These are phyloP conservation scores for Coemansia sp. DNA, from an alignment of 192 early-diverging fungal genomes.

Conservation along the genomic window DNA sequence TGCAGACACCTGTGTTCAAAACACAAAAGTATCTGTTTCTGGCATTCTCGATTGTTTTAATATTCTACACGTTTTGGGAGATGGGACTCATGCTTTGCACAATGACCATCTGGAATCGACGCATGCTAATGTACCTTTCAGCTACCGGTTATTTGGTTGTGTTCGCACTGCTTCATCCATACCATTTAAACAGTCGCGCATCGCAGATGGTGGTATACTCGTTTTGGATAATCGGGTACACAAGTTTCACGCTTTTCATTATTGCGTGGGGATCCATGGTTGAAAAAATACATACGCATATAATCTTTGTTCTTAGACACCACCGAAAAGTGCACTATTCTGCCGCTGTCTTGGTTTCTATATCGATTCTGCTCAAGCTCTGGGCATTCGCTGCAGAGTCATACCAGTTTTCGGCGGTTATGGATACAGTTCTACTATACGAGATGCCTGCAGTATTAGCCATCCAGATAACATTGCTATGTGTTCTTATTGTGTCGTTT, in stretches of 20 bases:
- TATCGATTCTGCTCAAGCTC: conserved; percentile 28
- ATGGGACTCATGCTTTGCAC: conserved; percentile 39
- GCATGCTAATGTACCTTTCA: conserved; percentile 43
- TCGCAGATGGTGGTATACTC: conserved; percentile 27
- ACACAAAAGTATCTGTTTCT: conserved; percentile 33
- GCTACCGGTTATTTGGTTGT: conserved; percentile 34
- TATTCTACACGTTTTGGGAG: conserved; percentile 38
- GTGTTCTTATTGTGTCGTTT: conserved; percentile 28
- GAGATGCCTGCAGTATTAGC: conserved; percentile 27
- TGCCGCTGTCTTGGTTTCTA: conserved; percentile 16
- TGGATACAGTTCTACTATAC: conserved; percentile 13
- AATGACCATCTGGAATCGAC: conserved; percentile 30
- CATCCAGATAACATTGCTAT: conserved; percentile 19
- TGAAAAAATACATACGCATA: conserved; percentile 16
- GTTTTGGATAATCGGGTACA: conserved; percentile 43
- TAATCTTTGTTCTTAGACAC: neutral
- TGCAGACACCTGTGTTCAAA: conserved; percentile 12
- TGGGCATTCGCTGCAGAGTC: conserved; percentile 44
- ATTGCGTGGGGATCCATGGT: conserved; percentile 38
- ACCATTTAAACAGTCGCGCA: conserved; percentile 18
- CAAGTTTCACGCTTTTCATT: conserved; percentile 36
- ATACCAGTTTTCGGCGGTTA: conserved; percentile 18
- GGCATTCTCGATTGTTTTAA: conserved; percentile 12
- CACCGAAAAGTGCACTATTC: conserved; percentile 9
- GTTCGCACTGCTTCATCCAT: conserved; percentile 38